These are phyloP conservation scores for Pilatotrama ljubarskyi DNA, from an alignment of 768 basidiomycete genomes.

Conservation along the genomic window DNA sequence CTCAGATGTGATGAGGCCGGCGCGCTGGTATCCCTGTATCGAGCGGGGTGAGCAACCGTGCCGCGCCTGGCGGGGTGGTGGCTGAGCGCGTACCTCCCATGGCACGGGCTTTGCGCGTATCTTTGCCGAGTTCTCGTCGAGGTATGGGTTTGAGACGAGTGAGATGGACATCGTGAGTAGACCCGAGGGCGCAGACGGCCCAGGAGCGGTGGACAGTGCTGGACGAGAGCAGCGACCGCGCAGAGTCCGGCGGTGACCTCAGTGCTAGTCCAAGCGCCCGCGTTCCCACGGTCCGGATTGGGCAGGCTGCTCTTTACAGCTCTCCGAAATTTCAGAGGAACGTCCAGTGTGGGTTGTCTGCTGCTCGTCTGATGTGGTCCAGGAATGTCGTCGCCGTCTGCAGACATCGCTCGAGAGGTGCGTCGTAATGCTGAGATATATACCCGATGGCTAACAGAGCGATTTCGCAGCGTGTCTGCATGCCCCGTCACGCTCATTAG, in stretches of 20 bases:
- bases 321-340: slow-evolving; percentile 15
- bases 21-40: slow-evolving; percentile 89
- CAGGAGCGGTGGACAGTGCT: background rate
- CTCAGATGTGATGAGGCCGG: slow-evolving; percentile 83
- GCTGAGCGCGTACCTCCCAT: slow-evolving; percentile 75
- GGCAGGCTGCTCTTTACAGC: slow-evolving; percentile 4
- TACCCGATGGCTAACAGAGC: background rate
- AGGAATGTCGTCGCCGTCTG: slow-evolving; percentile 21
- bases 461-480: slow-evolving; percentile 17
- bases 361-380: slow-evolving; percentile 22
- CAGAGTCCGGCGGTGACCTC: slow-evolving; percentile 17
- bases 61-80: background rate
- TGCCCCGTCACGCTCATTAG: slow-evolving; percentile 27
- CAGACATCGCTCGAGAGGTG: slow-evolving; percentile 20
- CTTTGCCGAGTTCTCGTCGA: slow-evolving; percentile 86
- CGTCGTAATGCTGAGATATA: background rate
- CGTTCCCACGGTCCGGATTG: slow-evolving; percentile 11
- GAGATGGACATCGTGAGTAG: slow-evolving; percentile 61
- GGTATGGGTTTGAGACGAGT: slow-evolving; percentile 77
- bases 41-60: slow-evolving; percentile 23
- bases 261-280: slow-evolving; percentile 5
- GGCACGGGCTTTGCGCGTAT: slow-evolving; percentile 89
- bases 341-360: slow-evolving; percentile 10
- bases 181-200: background rate
- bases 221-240: slow-evolving; percentile 1